Evolutionary conservation across 1,284 basidiomycete genomes (phyloP), one percentile per base, ranked within the genome.

Genomic region (Somion occarium): DNA sequence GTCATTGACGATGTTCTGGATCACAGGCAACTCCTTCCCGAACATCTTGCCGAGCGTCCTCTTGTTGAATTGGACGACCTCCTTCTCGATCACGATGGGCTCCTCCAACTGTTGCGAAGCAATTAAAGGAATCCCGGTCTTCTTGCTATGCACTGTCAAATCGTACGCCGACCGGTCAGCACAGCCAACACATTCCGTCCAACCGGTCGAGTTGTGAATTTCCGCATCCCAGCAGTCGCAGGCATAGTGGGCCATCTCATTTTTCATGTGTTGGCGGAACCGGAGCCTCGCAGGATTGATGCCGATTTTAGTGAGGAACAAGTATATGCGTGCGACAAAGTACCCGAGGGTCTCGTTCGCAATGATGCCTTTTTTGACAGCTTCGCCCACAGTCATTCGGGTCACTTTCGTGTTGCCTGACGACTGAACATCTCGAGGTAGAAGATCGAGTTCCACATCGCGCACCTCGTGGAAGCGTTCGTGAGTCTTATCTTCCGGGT

Each of bases 111-210:
- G 83, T 72, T 95, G 82, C 47, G 93, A 82, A 37, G 95, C 93
- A 23, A 92, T 80, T 22, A 96, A 75, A 25, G 84, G 75, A 58
- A 85, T 82, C 0, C 85, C 85, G 27, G 88, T 91, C 69, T 70
- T 81, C 13, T 62, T 61, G 51, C 61, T 63, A 58, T 73, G 72
- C 46, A 89, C 86, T 25, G 73, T 75, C 58, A 90, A 66, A 66
- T 99, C 97, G 71, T 98, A 99, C 25, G 97, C 97, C 9, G 93
- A 92, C 50, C 97, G 88, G 72, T 99, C 96, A 44, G 97, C 96
- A 71, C 97, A 99, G n/a, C 96, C 97, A 47, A 98, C 95, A 69
- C 96, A 99, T 73, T 99, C 97, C 55, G 93, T 96, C 97, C 97
- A 99, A 48, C 96, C 96, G 61, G 86, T 89, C 44, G 91, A 90